A percentile compares a stretch with the other conserved stretches of the same genome.
Conservation (phyloP, 2,329 filamentous ascomycete genomes). For the Diaporthe sp. region DNA sequence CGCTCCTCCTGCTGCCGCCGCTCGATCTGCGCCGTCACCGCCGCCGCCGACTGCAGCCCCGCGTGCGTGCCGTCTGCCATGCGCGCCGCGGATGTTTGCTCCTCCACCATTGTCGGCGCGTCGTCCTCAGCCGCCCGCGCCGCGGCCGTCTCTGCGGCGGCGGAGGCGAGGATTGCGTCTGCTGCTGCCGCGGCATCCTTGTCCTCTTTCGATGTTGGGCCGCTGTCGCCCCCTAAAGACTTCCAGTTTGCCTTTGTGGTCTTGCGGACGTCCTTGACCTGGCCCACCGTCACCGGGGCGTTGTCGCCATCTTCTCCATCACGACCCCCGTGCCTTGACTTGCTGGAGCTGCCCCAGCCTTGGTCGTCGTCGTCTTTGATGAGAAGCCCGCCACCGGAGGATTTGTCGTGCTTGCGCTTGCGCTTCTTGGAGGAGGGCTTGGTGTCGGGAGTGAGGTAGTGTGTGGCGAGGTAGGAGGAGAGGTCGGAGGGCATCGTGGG, state of each 20-base stretch:
- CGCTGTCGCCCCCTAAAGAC: conserved; percentile 66
- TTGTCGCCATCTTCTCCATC: conserved; percentile 64
- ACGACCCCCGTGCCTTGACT: conserved; percentile 60
- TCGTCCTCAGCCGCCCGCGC: conserved; percentile 63
- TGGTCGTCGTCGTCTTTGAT: conserved; percentile 77
- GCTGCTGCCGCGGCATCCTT: conserved; percentile 74
- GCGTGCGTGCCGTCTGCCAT: conserved; percentile 93
- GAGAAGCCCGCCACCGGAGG: conserved; percentile 63
- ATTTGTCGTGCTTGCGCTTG: conserved; percentile 69
- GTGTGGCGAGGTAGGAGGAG: conserved; percentile 89
- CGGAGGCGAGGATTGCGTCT: conserved; percentile 82
- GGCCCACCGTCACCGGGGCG: conserved; percentile 62
- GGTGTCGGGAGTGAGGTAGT: conserved; percentile 79
- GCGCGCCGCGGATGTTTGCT: conserved; percentile 53
- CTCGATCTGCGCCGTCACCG: conserved; percentile 79
- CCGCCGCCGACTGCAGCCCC: conserved; percentile 85
- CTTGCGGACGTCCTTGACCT: conserved; percentile 76
- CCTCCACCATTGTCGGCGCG: conserved; percentile 62
- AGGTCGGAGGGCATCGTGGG: conserved; percentile 71
- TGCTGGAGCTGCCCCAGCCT: conserved; percentile 56
- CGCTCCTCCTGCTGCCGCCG: conserved; percentile 62
- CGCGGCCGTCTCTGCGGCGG: conserved; percentile 76
- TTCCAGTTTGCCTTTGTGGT: conserved; percentile 88
- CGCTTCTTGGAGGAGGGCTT: conserved; percentile 72
- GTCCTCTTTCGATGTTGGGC: conserved; percentile 50